Conservation (phyloP, 495 filamentous ascomycete genomes). For the Aspergillus taichungensis region DNA sequence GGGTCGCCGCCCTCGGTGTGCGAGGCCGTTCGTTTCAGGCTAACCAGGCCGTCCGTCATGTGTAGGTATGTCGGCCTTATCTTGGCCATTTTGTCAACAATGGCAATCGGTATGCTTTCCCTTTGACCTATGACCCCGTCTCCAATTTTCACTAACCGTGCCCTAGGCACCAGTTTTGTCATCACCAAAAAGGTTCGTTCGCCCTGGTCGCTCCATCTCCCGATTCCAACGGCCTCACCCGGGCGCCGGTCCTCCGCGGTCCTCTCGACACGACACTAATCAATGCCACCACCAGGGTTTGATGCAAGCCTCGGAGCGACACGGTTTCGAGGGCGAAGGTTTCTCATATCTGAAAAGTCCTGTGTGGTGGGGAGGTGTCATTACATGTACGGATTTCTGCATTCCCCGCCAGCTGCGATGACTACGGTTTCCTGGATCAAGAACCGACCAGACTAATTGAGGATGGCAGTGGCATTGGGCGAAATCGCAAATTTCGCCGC, state of each 20-base stretch:
- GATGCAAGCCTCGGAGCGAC: slow-evolving; percentile 76
- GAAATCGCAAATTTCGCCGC: slow-evolving; percentile 95
- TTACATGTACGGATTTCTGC: slow-evolving; percentile 55
- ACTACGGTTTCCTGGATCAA: not conserved
- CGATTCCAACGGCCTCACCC: not conserved
- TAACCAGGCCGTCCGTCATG: slow-evolving; percentile 21
- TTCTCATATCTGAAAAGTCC: slow-evolving; percentile 88
- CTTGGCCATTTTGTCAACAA: slow-evolving; percentile 81
- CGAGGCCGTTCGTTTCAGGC: slow-evolving; percentile 11
- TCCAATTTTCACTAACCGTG: slow-evolving; percentile 10
- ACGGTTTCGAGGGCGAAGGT: slow-evolving; percentile 95
- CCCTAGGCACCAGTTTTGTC: slow-evolving; percentile 77
- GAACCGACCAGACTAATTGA: slow-evolving; percentile 12
- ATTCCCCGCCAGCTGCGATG: too few species aligned
- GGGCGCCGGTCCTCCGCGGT: too few species aligned
- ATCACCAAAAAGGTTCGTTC: slow-evolving; percentile 79
- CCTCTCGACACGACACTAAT: too few species aligned
- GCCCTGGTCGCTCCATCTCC: slow-evolving; percentile 5
- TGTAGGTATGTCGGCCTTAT: slow-evolving; percentile 81
- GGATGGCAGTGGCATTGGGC: slow-evolving; percentile 57
- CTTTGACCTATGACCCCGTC: not conserved
- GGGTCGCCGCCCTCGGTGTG: not conserved
- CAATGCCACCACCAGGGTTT: slow-evolving; percentile 52
- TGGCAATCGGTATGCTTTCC: slow-evolving; percentile 74
- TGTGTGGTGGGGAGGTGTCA: slow-evolving; percentile 90